Conservation (phyloP, 164 flowering plant species). For the Warburgia ugandensis region DNA sequence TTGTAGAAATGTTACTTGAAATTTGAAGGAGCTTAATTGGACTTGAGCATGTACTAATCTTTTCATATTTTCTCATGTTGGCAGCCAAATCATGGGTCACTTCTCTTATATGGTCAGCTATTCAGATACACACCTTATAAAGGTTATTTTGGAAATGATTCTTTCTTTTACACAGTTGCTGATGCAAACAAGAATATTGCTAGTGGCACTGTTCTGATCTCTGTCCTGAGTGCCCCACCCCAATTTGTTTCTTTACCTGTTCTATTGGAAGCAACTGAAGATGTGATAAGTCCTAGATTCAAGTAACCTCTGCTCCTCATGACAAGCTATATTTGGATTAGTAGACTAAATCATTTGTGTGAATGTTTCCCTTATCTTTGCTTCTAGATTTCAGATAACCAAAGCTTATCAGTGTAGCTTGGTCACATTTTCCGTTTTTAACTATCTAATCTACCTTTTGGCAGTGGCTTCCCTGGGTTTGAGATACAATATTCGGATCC, state of each 20-base stretch:
- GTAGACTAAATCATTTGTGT: no score
- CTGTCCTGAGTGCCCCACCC: slow-evolving; percentile 66
- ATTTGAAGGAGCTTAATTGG: not conserved
- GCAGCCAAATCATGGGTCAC: slow-evolving; percentile 84
- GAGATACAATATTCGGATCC: slow-evolving; percentile 62
- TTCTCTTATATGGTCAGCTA: slow-evolving; percentile 48
- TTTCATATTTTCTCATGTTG: slow-evolving; percentile 4
- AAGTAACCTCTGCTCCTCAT: slow-evolving; percentile 36
- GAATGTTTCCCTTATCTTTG: no score
- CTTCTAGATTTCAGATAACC: not conserved
- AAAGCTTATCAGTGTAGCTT: not conserved
- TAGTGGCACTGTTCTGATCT: slow-evolving; percentile 44
- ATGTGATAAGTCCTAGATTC: slow-evolving; percentile 55
- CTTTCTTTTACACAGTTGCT: slow-evolving; percentile 52
- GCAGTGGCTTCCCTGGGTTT: slow-evolving; percentile 82
- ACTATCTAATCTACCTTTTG: slow-evolving; percentile 4
- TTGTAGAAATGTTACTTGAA: not conserved
- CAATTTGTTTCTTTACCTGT: slow-evolving; percentile 63
- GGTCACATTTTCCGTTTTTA: not conserved
- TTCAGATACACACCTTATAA: slow-evolving; percentile 77
- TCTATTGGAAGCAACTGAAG: slow-evolving; percentile 70
- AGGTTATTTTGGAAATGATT: slow-evolving; percentile 72
- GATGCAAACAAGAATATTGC: slow-evolving; percentile 63
- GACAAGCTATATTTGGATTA: no score
- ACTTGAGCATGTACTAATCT: not conserved